Evolutionary conservation across 495 filamentous ascomycete species (phyloP), one percentile per base, ranked within the genome.

Genomic region (Gamarada debralockiae): DNA sequence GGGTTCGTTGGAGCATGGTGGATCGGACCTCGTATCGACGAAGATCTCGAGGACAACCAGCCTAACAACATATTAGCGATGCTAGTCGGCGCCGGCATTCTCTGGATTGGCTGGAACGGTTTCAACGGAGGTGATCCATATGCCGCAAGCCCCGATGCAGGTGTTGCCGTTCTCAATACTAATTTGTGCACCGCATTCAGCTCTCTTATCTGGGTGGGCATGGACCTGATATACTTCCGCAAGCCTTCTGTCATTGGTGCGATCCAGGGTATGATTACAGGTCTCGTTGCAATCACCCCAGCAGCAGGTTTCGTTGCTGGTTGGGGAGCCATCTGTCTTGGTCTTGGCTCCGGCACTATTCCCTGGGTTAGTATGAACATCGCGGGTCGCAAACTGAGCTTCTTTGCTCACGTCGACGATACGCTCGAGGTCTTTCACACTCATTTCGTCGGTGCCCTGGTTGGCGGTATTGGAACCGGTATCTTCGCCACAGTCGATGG

Each of bases 51-150:
- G 24, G 71, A 73, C 49, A 73, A 72, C 53, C 66, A 63, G 15
- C 77, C 77, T 1, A 78, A 79, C 67, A 81, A 78, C 57, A 67
- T 78, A 40, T 53, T 74, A 13, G 65, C 73, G 23, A 70, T 76
- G 56, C 54, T 81, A 24, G 67, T 76, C 23, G 77, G 77, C 29
- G 76, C 76, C 2, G 77, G 77, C 24, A 75, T 81, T 31, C 70
- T 81, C n/a, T 81, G 77, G 77, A 67, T 76, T 25, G 76, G 77
- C 60, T 80, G 77, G 77, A 79, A 79, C 64, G 77, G 77, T 24
- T 80, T 80, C 70, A 80, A 81, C 50, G 77, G 77, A 36, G 77
- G 77, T 53, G 77, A 80, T 60, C 77, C 77, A 9, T 80, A 79
- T 53, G 65, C 74, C 20, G 77, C 77, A 7, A 73, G 68, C 48